phyloP scores from a whole-genome alignment of 208 protist genomes.

The Leishmania gerbilli region DNA sequence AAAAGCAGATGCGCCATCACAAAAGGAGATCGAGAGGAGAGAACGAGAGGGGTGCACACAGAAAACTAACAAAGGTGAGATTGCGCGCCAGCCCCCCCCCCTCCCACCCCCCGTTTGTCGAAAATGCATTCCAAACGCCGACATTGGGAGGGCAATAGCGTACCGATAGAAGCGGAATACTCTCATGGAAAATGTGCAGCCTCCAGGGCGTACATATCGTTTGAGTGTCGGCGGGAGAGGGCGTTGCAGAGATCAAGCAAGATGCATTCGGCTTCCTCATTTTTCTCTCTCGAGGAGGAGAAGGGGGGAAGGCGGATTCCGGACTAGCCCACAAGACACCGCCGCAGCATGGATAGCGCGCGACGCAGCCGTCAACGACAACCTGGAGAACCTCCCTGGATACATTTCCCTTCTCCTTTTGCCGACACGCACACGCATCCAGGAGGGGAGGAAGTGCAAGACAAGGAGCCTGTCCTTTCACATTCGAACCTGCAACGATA shows the following conservation, averaged over 20 bases:
- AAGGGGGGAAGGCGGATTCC: no score
- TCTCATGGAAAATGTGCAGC: neutral
- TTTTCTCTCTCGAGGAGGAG: no score
- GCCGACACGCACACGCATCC: neutral
- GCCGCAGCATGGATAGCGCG: neutral
- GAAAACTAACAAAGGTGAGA: neutral
- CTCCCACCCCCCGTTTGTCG: neutral
- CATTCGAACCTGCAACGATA: neutral
- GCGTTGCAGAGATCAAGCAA: neutral
- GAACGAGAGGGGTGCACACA: neutral
- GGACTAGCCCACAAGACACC: no score
- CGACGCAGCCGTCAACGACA: neutral
- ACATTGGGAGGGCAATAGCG: neutral
- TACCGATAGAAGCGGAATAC: neutral
- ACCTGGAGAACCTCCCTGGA: neutral
- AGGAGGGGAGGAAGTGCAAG: neutral
- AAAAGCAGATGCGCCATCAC: neutral
- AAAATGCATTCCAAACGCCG: neutral
- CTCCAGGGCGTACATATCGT: no score
- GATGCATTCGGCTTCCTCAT: no score
- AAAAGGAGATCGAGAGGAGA: neutral
- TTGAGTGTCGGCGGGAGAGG: neutral
- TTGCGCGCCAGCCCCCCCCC: neutral
- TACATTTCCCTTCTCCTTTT: neutral
- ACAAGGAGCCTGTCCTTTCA: no score